Conservation (phyloP, 2,329 filamentous ascomycete species). For the Pseudogymnoascus sp. region DNA sequence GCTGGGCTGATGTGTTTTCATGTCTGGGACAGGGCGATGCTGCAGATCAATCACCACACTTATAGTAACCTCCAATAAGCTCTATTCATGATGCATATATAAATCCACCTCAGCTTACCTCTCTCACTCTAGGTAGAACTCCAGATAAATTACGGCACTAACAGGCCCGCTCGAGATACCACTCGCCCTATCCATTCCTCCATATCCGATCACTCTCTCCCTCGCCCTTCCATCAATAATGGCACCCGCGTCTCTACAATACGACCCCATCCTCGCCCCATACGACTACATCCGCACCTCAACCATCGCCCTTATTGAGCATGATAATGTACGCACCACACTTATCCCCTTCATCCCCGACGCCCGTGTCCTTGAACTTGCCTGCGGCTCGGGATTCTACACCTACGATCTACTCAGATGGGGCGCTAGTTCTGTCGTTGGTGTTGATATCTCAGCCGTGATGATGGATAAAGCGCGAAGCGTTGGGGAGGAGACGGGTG, state of each 20-base stretch:
- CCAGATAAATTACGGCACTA: background rate
- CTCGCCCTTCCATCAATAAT: constrained; percentile 14
- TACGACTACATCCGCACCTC: constrained; percentile 21
- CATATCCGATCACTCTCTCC: background rate
- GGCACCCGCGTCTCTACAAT: constrained; percentile 17
- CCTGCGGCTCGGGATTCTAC: constrained; percentile 35
- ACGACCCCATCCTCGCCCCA: constrained; percentile 22
- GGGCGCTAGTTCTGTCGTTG: constrained; percentile 32
- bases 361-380: constrained; percentile 33
- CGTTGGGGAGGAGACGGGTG: background rate
- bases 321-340: constrained; percentile 19
- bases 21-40: background rate
- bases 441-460: constrained; percentile 32
- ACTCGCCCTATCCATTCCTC: background rate
- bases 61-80: background rate
- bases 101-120: background rate
- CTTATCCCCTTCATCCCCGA: constrained; percentile 20
- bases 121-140: background rate
- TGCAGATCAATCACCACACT: background rate
- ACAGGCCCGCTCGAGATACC: background rate
- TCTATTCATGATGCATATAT: background rate
- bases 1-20: no score
- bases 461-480: constrained; percentile 31
- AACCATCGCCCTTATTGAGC: constrained; percentile 23
- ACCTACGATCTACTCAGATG: constrained; percentile 31